Evolutionary conservation across 345 rosid genomes (phyloP).

Genomic region (Boechera stricta): DNA sequence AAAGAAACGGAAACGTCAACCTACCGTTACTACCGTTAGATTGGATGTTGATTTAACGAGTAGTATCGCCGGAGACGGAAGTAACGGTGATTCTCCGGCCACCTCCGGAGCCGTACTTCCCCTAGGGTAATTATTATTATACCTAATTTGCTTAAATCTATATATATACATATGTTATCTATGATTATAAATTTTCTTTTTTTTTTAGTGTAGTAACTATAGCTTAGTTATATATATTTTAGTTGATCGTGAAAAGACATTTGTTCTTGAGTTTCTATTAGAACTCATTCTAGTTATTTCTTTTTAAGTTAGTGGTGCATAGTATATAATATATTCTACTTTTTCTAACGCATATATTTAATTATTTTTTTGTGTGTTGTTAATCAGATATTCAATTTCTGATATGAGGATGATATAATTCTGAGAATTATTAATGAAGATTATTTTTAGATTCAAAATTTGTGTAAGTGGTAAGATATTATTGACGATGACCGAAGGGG

Average conservation of each 20-base stretch:
- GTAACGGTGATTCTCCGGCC: conserved; percentile 33
- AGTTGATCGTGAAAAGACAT: conserved; percentile 17
- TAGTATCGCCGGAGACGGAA: conserved; percentile 10
- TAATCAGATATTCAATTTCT: background rate
- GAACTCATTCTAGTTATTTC: background rate
- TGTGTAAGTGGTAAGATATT: background rate
- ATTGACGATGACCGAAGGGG: background rate
- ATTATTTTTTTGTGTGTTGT: no score
- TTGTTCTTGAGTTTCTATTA: conserved; percentile 5
- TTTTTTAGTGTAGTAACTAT: background rate
- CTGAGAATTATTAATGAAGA: background rate
- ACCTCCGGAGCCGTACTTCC: conserved; percentile 11
- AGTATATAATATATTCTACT: background rate
- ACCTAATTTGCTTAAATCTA: conserved; percentile 5
- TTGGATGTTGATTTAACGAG: conserved; percentile 29
- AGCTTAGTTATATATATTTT: background rate
- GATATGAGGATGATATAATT: conserved; percentile 9
- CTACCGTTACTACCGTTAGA: conserved; percentile 34
- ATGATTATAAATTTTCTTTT: background rate
- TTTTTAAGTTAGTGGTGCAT: background rate
- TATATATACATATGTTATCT: background rate
- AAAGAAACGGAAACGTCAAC: conserved; percentile 64
- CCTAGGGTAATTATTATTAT: conserved; percentile 10
- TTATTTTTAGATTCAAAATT: background rate
- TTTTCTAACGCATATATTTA: background rate